A percentile compares a stretch with the other conserved stretches of the same genome.
phyloP scores from a whole-genome alignment of 192 early-diverging fungal genomes.

The Coemansia sp. region DNA sequence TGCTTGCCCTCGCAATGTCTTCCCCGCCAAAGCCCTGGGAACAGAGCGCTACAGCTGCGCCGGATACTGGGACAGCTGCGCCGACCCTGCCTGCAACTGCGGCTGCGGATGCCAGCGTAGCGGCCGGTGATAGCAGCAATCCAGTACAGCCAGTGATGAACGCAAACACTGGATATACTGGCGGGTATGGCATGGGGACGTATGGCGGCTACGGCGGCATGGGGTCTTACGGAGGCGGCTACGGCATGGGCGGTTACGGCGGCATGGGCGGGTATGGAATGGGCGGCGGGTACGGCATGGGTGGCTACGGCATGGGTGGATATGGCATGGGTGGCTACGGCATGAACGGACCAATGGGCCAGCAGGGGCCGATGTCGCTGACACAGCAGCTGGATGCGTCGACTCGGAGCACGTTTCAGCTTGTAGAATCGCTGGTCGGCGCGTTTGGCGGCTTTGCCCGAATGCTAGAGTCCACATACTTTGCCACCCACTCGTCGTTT shows the following conservation, averaged over 20 bases:
- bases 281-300: conserved; percentile 40
- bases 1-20: conserved; percentile 16
- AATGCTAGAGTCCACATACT: conserved; percentile 97
- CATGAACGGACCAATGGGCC: conserved; percentile 63
- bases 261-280: conserved; percentile 37
- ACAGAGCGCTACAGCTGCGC: conserved; percentile 3
- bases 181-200: conserved; percentile 13
- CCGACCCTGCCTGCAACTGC: conserved; percentile 27
- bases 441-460: conserved; percentile 96
- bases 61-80: conserved; percentile 1
- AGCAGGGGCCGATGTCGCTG: conserved; percentile 53
- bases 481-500: conserved; percentile 88
- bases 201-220: conserved; percentile 6
- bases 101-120: conserved; percentile 23
- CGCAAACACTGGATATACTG: no score
- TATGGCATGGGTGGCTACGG: conserved; percentile 55
- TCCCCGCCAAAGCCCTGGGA: conserved; percentile 52
- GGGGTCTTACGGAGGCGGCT: conserved; percentile 24
- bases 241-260: conserved; percentile 20
- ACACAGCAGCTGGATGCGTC: conserved; percentile 86
- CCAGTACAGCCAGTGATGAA: conserved; percentile 1
- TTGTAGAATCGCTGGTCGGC: conserved; percentile 89
- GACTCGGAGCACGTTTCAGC: conserved; percentile 86
- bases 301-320: conserved; percentile 49
- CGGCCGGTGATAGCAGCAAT: conserved; percentile 6